Conservation (phyloP, 2,329 filamentous ascomycete species). For the Penicillium decumbens region DNA sequence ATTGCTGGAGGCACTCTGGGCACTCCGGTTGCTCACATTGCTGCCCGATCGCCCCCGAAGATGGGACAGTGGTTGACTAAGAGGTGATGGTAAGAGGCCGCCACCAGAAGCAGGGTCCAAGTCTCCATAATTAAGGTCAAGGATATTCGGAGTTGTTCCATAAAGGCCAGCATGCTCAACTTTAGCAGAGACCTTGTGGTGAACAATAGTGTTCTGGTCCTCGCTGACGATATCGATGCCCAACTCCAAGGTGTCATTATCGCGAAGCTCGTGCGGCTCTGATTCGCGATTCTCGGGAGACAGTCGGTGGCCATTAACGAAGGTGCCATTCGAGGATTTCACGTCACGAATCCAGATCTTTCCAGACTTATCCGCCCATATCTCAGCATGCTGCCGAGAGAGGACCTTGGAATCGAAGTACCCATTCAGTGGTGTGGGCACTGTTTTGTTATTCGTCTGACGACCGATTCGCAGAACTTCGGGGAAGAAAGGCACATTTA, state of each 20-base stretch:
- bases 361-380: constrained; percentile 79
- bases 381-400: constrained; percentile 90
- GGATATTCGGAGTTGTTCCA: constrained; percentile 63
- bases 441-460: constrained; percentile 94
- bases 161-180: constrained; percentile 91
- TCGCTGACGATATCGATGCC: constrained; percentile 99
- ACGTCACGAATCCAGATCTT: constrained; percentile 96
- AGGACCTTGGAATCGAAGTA: constrained; percentile 98
- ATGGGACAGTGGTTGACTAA: constrained; percentile 60
- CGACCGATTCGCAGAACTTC: constrained; percentile 91
- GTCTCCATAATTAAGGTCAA: constrained; percentile 90
- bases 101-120: constrained; percentile 72
- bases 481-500: constrained; percentile 86
- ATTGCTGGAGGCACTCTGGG: constrained; percentile 52
- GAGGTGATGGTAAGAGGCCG: constrained; percentile 64
- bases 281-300: constrained; percentile 95
- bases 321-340: constrained; percentile 97
- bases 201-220: constrained; percentile 96
- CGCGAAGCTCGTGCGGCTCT: constrained; percentile 87
- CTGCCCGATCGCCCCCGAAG: constrained; percentile 66
- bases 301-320: constrained; percentile 86
- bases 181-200: constrained; percentile 96
- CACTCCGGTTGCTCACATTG: constrained; percentile 58
- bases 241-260: constrained; percentile 85
- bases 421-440: constrained; percentile 84